Evolutionary conservation across 495 filamentous ascomycete genomes (phyloP).

Genomic region (Aspergillus indologenus): DNA sequence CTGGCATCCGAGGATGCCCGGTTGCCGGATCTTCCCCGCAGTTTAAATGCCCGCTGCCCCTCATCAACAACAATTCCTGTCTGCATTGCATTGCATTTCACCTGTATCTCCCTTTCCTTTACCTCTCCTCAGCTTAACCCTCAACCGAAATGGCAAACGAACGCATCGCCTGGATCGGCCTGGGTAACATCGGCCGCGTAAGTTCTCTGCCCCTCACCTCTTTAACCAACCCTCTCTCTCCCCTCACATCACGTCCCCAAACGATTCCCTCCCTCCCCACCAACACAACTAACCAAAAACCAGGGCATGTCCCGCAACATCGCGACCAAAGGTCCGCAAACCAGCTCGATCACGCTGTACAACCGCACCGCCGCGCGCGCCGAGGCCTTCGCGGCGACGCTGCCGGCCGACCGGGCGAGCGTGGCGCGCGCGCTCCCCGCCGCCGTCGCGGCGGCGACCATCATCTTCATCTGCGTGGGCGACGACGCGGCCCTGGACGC

Average conservation of each 20-base stretch:
- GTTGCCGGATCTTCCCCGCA: too few relatives aligned
- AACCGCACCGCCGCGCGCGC: constrained; percentile 70
- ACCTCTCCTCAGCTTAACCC: too few relatives aligned
- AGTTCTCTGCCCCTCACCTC: constrained; percentile 26
- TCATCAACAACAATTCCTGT: too few relatives aligned
- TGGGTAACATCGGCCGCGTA: constrained; percentile 90
- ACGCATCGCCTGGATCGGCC: constrained; percentile 69
- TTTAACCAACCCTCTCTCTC: neutral
- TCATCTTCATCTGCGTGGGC: constrained; percentile 81
- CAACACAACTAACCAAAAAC: constrained; percentile 17
- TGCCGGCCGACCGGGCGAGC: constrained; percentile 55
- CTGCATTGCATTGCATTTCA: too few relatives aligned
- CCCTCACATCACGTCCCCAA: neutral
- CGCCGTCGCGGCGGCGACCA: constrained; percentile 64
- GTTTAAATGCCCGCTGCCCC: too few relatives aligned
- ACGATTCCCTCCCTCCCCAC: neutral
- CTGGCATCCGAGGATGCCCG: too few relatives aligned
- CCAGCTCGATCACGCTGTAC: constrained; percentile 68
- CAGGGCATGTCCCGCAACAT: constrained; percentile 88
- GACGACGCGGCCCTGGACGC: constrained; percentile 71
- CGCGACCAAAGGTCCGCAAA: constrained; percentile 68
- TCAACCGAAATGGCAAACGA: constrained; percentile 21
- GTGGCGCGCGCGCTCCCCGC: constrained; percentile 60
- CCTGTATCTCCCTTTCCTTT: too few relatives aligned
- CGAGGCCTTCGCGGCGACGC: constrained; percentile 49